Percentiles rank a stretch among this genome's conserved stretches.
Evolutionary conservation across 1,284 basidiomycete species (phyloP).

Genomic region (Gomphus bonarii): DNA sequence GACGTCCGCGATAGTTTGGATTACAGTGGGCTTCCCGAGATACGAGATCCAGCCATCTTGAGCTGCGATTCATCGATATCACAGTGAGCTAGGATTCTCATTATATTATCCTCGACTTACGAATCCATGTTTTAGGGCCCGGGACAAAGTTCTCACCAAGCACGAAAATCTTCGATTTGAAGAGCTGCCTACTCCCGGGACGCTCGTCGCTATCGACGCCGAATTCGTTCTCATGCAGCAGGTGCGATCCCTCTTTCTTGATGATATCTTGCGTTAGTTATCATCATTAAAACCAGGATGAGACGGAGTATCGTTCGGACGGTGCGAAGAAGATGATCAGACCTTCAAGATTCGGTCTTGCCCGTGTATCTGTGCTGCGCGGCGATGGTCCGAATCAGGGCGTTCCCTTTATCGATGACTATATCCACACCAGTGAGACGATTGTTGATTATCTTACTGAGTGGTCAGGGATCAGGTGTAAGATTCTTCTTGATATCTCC

Average conservation of each 20-base stretch:
- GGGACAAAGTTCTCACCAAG: conserved; percentile 63
- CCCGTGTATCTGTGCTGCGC: conserved; percentile 89
- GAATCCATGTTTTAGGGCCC: conserved; percentile 41
- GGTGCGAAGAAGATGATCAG: conserved; percentile 89
- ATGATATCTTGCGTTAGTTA: neutral
- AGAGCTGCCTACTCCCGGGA: conserved; percentile 83
- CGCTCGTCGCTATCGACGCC: conserved; percentile 90
- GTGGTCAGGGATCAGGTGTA: conserved; percentile 91
- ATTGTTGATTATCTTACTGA: conserved; percentile 97
- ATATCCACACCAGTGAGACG: conserved; percentile 90
- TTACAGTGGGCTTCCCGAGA: conserved; percentile 53
- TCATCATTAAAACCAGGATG: conserved; percentile 50
- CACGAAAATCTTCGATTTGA: conserved; percentile 63
- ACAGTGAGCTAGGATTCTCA: conserved; percentile 36
- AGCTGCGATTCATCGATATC: conserved; percentile 84
- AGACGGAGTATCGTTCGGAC: conserved; percentile 90
- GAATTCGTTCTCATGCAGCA: conserved; percentile 97
- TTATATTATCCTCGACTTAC: neutral
- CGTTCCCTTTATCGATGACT: conserved; percentile 93
- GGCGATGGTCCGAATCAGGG: conserved; percentile 75
- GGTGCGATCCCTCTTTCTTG: conserved; percentile 27
- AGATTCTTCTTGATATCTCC: conserved; percentile 19
- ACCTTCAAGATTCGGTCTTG: conserved; percentile 85
- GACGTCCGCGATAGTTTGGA: conserved; percentile 54
- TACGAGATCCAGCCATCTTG: conserved; percentile 67